Evolutionary conservation across 2,329 filamentous ascomycete species (phyloP).

Genomic region (Daldinia eschscholtzii): DNA sequence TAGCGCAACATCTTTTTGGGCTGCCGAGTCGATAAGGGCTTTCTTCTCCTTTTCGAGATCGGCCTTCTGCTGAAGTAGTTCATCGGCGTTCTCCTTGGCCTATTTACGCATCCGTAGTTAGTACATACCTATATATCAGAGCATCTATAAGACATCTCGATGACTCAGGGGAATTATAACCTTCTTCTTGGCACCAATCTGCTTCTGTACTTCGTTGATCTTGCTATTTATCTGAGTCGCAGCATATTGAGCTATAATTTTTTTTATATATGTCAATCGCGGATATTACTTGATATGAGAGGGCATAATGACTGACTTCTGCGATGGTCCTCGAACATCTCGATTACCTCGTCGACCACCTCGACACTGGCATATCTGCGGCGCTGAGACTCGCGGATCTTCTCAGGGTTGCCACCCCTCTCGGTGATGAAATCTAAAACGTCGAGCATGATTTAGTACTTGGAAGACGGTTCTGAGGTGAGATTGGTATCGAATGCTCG

Average conservation of each 20-base stretch:
- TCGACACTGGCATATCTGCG: slow-evolving; percentile 84
- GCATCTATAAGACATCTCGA: slow-evolving; percentile 21
- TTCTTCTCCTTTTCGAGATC: slow-evolving; percentile 87
- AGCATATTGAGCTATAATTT: slow-evolving; percentile 73
- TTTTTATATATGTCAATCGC: slow-evolving; percentile 15
- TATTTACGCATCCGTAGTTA: slow-evolving; percentile 49
- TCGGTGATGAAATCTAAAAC: slow-evolving; percentile 82
- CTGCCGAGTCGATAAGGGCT: slow-evolving; percentile 77
- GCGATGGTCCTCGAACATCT: slow-evolving; percentile 86
- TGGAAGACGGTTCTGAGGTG: background rate
- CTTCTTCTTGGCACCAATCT: slow-evolving; percentile 94
- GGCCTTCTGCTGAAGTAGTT: slow-evolving; percentile 82
- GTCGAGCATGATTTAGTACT: slow-evolving; percentile 60
- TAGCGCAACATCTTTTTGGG: slow-evolving; percentile 79
- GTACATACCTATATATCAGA: slow-evolving; percentile 7
- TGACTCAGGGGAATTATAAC: slow-evolving; percentile 55
- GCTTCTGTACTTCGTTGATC: slow-evolving; percentile 91
- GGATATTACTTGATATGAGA: slow-evolving; percentile 5
- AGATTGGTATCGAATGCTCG: background rate
- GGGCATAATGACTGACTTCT: slow-evolving; percentile 65
- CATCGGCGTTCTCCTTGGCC: slow-evolving; percentile 88
- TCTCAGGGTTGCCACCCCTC: slow-evolving; percentile 90
- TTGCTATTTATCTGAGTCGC: slow-evolving; percentile 84
- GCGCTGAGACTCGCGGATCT: slow-evolving; percentile 91
- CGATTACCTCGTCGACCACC: slow-evolving; percentile 90